Base-by-base conservation (phyloP, 192 early-diverging fungal genomes). In the Podila clonocystis region DNA sequence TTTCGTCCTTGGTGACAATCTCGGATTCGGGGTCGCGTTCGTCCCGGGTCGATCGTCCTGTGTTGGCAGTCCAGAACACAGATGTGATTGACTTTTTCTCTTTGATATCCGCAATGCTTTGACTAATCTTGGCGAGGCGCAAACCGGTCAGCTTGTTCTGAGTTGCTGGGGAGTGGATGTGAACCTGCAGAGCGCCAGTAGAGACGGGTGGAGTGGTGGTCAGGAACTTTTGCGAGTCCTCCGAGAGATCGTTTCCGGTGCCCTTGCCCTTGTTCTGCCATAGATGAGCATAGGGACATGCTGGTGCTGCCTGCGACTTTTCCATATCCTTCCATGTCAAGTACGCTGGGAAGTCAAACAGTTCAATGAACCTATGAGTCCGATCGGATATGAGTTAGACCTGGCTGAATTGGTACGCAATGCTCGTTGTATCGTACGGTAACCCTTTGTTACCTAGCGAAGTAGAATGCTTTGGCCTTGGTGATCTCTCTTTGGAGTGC, bases 281-380 rank as follows among this genome's bases (percentile, higher is more conserved):
- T n/a, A 84, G 76, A 68, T 86, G 86, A 49, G 87, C 87, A 80
- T 78, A 88, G 19, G 87, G 87, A 64, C 87, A 88, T 8, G 75
- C 83, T 13, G 87, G 78, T 30, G 82, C 74, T 4, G 65, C 60
- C 65, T 73, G 66, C 36, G 82, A 68, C 20, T 86, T 80, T 48
- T 83, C 79, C 66, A 83, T 72, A 5, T 77, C 65, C 29, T 88
- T 86, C 85, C 83, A 86, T 38, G 33, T 36, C 22, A 86, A 24
- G 58, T 86, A 88, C 19, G 70, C 85, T 6, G 64, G 68, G 28
- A 88, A 72, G 63, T 88, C 83, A 19, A 88, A 70, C 20, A 70
- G 50, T 50, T 84, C 85, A 34, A 88, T 77, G 63, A 82, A 82
- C 12, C 87, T 86, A 65, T 15, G 1, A 33, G 33, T 33, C 13